phyloP scores from a whole-genome alignment of 331 rosid genomes.

The Stylosanthes scabra region DNA sequence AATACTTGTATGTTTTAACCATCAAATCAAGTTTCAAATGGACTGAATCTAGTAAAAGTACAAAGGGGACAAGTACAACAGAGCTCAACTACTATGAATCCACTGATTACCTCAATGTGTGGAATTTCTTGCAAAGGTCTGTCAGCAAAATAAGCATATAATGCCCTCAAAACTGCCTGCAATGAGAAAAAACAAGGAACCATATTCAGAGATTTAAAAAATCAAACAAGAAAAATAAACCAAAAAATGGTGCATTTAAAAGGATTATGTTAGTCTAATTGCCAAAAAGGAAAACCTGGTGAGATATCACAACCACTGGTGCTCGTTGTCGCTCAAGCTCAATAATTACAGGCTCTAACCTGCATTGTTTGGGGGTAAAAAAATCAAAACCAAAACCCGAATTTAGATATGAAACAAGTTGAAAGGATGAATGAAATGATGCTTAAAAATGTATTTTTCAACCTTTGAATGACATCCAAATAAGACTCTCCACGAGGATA shows the following conservation, averaged over 20 bases:
- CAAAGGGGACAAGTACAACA: not conserved
- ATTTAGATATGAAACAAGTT: constrained; percentile 31
- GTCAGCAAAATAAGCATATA: constrained; percentile 92
- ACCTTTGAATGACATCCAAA: constrained; percentile 99
- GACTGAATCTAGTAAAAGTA: constrained; percentile 14
- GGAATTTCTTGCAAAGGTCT: constrained; percentile 96
- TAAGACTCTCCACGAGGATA: constrained; percentile 99
- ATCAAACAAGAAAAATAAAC: constrained; percentile 1
- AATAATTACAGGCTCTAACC: constrained; percentile 98
- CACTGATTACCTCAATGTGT: constrained; percentile 80
- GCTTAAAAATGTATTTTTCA: constrained; percentile 6
- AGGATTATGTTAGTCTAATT: constrained; percentile 28
- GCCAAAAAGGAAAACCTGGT: constrained; percentile 66
- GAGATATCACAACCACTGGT: constrained; percentile 98
- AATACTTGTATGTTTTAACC: constrained; percentile 9
- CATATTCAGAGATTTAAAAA: constrained; percentile 35
- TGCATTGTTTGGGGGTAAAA: constrained; percentile 40
- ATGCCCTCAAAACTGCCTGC: not conserved
- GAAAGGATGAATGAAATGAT: not conserved
- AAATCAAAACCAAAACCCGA: not conserved
- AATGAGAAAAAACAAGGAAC: constrained; percentile 32
- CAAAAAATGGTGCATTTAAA: not conserved
- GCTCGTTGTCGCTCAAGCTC: constrained; percentile 99
- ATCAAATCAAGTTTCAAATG: constrained; percentile 10
- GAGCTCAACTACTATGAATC: constrained; percentile 21